Base-by-base conservation (phyloP, 441 rosid genomes). In the Pelargonium citronellum region DNA sequence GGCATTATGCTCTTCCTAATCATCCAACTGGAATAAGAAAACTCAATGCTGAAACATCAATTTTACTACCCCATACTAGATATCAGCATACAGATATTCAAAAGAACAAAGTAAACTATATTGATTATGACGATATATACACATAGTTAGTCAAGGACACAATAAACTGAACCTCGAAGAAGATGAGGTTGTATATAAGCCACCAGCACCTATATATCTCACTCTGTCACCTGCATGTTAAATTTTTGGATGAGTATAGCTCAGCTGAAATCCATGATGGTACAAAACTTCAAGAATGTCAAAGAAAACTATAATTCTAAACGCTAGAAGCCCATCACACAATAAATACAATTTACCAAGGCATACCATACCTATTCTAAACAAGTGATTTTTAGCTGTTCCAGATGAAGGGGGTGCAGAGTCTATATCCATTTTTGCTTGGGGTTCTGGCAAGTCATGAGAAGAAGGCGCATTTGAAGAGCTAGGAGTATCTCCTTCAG, bases 221-320 rank as follows among this genome's bases (percentile, higher is more conserved):
- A 95, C 99, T 72, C 98, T 87, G 76, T 95, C 98, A 78, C 99
- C 98, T 95, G 85, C 77, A 85, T 77, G 44, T 41, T 64, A 71
- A 30, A 74, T 9, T 22, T 37, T 46, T 53, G 69, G 39, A 12
- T 10, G 20, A 60, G 6, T 20, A 16, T 49, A 71, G 70, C 71
- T 69, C 34, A 22, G 51, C 9, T 69, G 79, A 22, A 51, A 66
- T 71, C 55, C 62, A 17, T 57, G 57, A 62, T 19, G 27, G 27
- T 66, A 68, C 24, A 57, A 58, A 15, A 7, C 13, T 47, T 3
- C 11, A 46, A 66, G 66, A 7, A 39, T 5, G 44, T 64, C 43
- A 71, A 60, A 20, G 39, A 67, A 53, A 12, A 6, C 20, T 9
- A 37, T 30, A 58, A 58, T 58, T 24, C 2, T 9, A 20, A 19